Conservation (phyloP, 2,329 filamentous ascomycete species). For the Phialophora macrospora region DNA sequence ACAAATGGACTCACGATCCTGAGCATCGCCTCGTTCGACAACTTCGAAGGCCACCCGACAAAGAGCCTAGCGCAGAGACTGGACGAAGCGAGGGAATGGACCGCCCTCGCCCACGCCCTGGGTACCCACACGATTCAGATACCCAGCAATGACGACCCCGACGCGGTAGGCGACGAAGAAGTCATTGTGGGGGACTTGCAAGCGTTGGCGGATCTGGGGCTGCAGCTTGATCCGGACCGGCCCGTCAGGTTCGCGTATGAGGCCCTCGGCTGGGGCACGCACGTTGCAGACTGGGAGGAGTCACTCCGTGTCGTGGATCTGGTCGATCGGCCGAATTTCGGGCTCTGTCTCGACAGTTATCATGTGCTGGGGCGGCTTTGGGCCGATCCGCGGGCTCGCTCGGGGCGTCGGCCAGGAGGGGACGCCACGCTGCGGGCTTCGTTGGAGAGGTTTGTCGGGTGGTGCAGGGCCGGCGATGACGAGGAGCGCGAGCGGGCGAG, state of each 20-base stretch:
- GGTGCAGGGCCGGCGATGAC: constrained; percentile 19
- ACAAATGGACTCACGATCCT: constrained; percentile 44
- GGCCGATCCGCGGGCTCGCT: constrained; percentile 40
- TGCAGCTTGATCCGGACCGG: neutral
- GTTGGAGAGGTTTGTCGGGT: constrained; percentile 30
- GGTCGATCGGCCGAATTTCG: constrained; percentile 46
- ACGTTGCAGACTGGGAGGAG: constrained; percentile 45
- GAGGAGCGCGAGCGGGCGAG: neutral
- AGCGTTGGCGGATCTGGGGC: constrained; percentile 42
- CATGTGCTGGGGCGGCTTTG: constrained; percentile 45
- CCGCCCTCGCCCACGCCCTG: constrained; percentile 39
- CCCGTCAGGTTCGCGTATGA: constrained; percentile 44
- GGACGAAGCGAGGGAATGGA: constrained; percentile 42
- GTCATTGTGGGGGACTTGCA: constrained; percentile 43
- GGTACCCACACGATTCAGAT: constrained; percentile 43
- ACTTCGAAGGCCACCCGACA: constrained; percentile 45
- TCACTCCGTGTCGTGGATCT: constrained; percentile 40
- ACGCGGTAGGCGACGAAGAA: constrained; percentile 40
- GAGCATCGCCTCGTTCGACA: constrained; percentile 45
- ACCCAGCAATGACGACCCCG: constrained; percentile 41
- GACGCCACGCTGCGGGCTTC: constrained; percentile 33
- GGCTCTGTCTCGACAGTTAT: constrained; percentile 47
- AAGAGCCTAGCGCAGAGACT: constrained; percentile 41
- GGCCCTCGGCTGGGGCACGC: constrained; percentile 43
- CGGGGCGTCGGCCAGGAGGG: constrained; percentile 35